phyloP scores from a whole-genome alignment of 495 filamentous ascomycete species.

The Aspergillus kassunensis region DNA sequence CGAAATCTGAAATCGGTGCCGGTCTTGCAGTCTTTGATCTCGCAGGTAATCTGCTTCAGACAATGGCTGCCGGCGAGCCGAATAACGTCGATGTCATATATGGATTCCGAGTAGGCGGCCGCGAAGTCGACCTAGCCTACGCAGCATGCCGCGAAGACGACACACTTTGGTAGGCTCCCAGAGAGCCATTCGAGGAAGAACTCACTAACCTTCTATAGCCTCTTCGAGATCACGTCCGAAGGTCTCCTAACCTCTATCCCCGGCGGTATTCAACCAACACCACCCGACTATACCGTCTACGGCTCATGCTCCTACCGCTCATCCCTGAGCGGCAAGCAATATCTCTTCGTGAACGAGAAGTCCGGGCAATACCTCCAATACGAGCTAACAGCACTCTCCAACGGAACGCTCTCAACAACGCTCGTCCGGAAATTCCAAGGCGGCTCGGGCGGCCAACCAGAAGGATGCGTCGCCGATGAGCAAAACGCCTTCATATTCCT shows the following conservation, averaged over 20 bases:
- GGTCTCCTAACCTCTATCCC: not conserved
- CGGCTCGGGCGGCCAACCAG: not conserved
- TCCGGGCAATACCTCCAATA: not conserved
- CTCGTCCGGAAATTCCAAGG: not conserved
- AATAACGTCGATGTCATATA: constrained; percentile 10
- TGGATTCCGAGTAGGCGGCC: not conserved
- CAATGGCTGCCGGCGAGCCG: constrained; percentile 4
- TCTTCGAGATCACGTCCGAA: constrained; percentile 2
- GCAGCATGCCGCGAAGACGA: constrained; percentile 6
- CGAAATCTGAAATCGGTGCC: constrained; percentile 2
- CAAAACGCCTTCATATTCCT: constrained; percentile 2
- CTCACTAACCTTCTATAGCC: not conserved
- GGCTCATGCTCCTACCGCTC: constrained; percentile 7
- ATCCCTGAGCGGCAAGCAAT: not conserved
- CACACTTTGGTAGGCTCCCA: constrained; percentile 1
- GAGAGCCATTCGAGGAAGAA: not conserved
- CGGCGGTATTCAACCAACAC: not conserved
- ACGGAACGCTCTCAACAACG: not conserved
- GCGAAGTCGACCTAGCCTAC: constrained; percentile 1
- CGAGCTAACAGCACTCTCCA: not conserved
- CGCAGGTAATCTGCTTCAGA: constrained; percentile 3
- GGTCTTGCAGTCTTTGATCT: constrained; percentile 6
- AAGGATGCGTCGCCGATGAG: constrained; percentile 5
- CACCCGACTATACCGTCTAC: constrained; percentile 4
- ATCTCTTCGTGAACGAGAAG: constrained; percentile 4